Base-by-base conservation (phyloP, 306 rosid genomes). In the Ammopiptanthus mongolicus region DNA sequence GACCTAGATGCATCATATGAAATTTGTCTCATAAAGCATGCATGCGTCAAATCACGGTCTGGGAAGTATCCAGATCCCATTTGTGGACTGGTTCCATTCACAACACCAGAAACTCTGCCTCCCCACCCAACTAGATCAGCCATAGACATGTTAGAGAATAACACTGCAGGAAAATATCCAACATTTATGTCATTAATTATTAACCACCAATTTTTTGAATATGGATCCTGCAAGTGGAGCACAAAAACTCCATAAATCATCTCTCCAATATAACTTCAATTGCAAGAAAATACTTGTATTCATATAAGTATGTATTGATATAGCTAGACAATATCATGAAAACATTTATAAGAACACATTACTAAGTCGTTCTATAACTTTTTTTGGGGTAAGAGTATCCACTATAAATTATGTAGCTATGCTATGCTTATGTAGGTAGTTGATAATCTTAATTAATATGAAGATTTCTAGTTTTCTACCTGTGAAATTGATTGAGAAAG, bases 61-160 rank as follows among this genome's bases (percentile, higher is more conserved):
- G 74, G 74, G 0, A 69, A 69, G 61, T 69, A 8, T 5, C 61
- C 74, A 25, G 73, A 66, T 14, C 73, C 73, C 73, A 67, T 67
- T 8, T 52, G 73, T 22, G 73, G 58, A 47, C 48, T 47, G 0
- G 34, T 4, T 2, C 67, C 67, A 21, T 61, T 34, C 47, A 23
- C 31, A 22, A 44, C 71, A 65, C 56, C 71, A 23, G 11, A 42
- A 6, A 65, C 56, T 14, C 56, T 42, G 7, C 71, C 71, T 12
- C 56, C 71, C 71, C 71, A 44, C 10, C 71, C 48, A 4, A 69
- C 33, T 17, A 3, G 2, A 51, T 51, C 14, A 11, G 62, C 62
- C 13, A 1, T 10, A 9, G 74, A 17, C 74, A 69, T 3, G 31
- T 69, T 51, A 8, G 62, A 33, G 47, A 69, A 69, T 33, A 69